Percentiles rank a stretch among this genome's conserved stretches.
Conservation (phyloP, 495 filamentous ascomycete species). For the Parachaetomium inaequale region DNA sequence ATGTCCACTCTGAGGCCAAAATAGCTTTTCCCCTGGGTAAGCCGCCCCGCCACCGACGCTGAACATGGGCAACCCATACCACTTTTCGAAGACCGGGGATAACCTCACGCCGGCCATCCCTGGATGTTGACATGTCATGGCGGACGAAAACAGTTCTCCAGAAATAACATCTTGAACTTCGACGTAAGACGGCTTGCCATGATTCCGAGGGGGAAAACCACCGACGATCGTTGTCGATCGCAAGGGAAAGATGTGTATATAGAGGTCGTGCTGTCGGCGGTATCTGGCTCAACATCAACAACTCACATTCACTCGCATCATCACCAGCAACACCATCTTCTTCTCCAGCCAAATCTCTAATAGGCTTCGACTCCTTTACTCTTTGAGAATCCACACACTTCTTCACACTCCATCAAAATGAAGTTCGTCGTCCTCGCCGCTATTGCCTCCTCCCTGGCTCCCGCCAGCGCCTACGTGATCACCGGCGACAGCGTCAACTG, state of each 20-base stretch:
- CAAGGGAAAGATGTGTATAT: neutral
- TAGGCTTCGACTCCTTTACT: neutral
- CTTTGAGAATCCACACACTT: neutral
- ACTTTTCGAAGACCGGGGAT: neutral
- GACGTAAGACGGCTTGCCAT: neutral
- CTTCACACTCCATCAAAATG: constrained; percentile 13
- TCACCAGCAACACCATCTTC: neutral
- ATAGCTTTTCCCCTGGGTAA: too few relatives aligned
- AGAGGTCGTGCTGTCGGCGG: neutral
- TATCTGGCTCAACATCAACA: neutral
- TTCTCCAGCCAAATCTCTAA: neutral
- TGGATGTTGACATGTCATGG: neutral
- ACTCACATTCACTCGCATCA: neutral
- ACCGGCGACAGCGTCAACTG: constrained; percentile 26
- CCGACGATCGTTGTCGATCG: neutral
- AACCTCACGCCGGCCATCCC: neutral
- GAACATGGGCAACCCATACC: neutral
- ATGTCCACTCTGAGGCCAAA: neutral
- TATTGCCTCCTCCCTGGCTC: constrained; percentile 4
- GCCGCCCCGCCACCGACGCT: neutral
- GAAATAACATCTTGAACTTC: neutral
- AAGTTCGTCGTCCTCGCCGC: constrained; percentile 11
- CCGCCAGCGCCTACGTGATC: constrained; percentile 20
- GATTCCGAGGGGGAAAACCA: neutral
- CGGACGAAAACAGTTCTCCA: neutral